Evolutionary conservation across 139 green algal species (phyloP).

Genomic region (Edaphochlamys debaryana): DNA sequence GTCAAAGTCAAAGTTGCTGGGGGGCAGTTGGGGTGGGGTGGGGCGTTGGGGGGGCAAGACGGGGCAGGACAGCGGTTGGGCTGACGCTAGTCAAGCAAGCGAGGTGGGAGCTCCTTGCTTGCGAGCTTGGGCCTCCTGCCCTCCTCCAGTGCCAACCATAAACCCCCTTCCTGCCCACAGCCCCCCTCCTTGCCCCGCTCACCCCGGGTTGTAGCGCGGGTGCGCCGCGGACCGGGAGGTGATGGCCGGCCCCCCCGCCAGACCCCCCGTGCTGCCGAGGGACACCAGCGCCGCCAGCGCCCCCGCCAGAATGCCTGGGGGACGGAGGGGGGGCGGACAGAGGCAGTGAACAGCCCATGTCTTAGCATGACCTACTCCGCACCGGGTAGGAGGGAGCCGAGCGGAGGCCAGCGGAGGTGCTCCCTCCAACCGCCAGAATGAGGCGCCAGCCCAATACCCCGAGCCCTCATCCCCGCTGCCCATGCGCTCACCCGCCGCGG

Average conservation of each 20-base stretch:
- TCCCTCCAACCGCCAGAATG: background rate
- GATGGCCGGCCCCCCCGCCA: background rate
- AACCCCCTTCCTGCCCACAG: no score
- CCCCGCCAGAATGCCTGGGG: no score
- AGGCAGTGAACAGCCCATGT: no score
- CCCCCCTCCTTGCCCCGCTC: no score
- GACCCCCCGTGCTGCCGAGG: conserved; percentile 31
- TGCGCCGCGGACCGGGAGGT: background rate
- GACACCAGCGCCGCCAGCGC: conserved; percentile 32
- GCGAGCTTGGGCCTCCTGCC: no score
- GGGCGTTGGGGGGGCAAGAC: background rate
- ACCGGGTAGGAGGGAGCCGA: background rate
- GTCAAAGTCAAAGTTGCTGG: conserved; percentile 27
- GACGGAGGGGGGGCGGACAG: no score
- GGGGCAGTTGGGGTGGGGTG: background rate
- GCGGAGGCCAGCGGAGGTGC: background rate
- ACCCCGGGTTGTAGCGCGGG: conserved; percentile 19
- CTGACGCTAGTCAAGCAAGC: no score
- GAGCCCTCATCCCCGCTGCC: background rate
- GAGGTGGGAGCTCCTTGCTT: no score
- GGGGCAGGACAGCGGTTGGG: no score
- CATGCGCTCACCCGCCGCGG: background rate
- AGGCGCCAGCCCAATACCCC: no score
- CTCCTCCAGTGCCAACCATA: no score
- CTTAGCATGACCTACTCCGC: no score